Base-by-base conservation (phyloP, 2,329 filamentous ascomycete species). In the Penicillium aurantiogriseum region DNA sequence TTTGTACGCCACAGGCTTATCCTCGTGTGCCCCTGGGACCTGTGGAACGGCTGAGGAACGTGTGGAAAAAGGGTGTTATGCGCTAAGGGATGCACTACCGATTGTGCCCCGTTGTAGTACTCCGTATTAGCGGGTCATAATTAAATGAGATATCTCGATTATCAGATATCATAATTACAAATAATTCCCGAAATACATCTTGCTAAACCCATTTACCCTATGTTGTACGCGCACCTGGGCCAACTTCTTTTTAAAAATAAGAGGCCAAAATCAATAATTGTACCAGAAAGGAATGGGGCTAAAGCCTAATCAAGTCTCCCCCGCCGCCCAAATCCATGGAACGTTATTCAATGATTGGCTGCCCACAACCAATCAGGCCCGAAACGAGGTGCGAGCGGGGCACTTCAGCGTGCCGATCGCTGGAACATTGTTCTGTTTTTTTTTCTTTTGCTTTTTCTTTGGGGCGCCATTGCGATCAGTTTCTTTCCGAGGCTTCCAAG, bases 11-110 rank as follows among this genome's bases (percentile, higher is more conserved):
- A 56, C 54, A 56, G 35, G 54, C 48, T 45, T 52, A 45, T 45
- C 54, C 54, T 56, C 54, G 54, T 56, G 54, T 43, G 33, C 42
- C 49, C 54, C 54, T 33, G 35, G 54, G 48, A 51, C 29, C 48
- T 42, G 42, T 56, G 54, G 48, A 56, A 56, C 54, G 54, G 54
- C 33, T 25, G 38, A 50, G 45, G 52, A 55, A 56, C 48, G 40
- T 51, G 54, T 56, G 40, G 54, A 56, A 56, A 56, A 46, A 46
- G 25, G 33, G 42, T 52, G 35, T 35, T 33, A 27, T 52, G 48
- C 54, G 48, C 48, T 56, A 56, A 39, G 31, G 47, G 33, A 42
- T 27, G 35, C 48, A 56, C 48, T 56, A 56, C 54, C 42, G 52
- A 49, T 36, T 52, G 17, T 46, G 48, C 47, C 54, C 54, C 48